Conservation (phyloP, 1,284 basidiomycete genomes). For the Ustilago cynodontis region DNA sequence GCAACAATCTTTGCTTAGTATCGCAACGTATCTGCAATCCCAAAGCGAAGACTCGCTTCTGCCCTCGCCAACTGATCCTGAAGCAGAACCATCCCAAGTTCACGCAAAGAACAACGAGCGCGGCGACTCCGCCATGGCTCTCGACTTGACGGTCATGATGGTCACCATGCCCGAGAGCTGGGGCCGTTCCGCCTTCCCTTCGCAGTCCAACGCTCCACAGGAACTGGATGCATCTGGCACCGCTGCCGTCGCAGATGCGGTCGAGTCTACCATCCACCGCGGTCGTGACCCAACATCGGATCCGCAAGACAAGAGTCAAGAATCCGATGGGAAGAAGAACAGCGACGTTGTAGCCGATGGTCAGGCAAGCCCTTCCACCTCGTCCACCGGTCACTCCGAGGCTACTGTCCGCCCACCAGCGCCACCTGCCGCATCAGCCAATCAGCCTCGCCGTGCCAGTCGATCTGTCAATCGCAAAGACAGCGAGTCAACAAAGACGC, state of each 20-base stretch:
- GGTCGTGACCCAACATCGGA: conserved; percentile 32
- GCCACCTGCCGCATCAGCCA: conserved; percentile 29
- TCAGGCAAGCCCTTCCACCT: conserved; percentile 39
- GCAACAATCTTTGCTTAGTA: conserved; percentile 49
- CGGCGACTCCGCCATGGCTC: conserved; percentile 58
- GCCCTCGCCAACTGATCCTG: conserved; percentile 16
- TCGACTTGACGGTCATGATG: conserved; percentile 62
- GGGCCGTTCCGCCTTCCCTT: conserved; percentile 18
- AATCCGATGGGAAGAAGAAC: conserved; percentile 11
- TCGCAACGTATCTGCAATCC: conserved; percentile 48
- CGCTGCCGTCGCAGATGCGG: conserved; percentile 53
- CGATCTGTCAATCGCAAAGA: conserved; percentile 34
- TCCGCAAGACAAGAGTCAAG: conserved; percentile 7
- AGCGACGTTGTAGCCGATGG: conserved; percentile 19
- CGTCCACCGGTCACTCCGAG: conserved; percentile 46
- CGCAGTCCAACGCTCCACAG: conserved; percentile 13
- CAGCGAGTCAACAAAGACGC: conserved; percentile 53
- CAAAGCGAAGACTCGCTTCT: conserved; percentile 41
- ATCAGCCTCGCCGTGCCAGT: conserved; percentile 36
- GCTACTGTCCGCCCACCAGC: conserved; percentile 42
- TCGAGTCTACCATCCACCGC: conserved; percentile 43
- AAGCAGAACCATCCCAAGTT: not conserved
- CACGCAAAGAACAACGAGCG: conserved; percentile 18
- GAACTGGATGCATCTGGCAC: conserved; percentile 34
- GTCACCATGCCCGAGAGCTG: conserved; percentile 51